Conservation (phyloP, 768 basidiomycete genomes). For the Sistotremastrum niveocremeum region DNA sequence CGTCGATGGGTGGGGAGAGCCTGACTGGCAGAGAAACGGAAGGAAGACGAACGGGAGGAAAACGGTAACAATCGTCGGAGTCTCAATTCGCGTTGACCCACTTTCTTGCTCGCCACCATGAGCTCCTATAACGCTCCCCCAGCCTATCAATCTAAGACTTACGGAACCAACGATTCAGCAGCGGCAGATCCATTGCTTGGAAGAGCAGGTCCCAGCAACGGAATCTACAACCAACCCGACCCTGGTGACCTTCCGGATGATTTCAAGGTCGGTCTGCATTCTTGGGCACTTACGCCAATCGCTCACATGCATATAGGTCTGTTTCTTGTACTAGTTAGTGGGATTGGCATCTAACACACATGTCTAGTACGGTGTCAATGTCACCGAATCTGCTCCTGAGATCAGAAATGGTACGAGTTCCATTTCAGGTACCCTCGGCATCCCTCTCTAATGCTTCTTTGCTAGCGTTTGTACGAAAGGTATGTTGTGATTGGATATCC, state of each 20-base stretch:
- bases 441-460: background rate
- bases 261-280: constrained; percentile 58
- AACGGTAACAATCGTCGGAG: too few species aligned
- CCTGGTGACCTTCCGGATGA: constrained; percentile 77
- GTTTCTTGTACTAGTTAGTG: background rate
- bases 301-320: background rate
- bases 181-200: constrained; percentile 44
- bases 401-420: constrained; percentile 41
- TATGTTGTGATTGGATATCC: too few species aligned
- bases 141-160: constrained; percentile 21
- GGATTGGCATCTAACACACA: constrained; percentile 1
- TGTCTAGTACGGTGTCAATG: constrained; percentile 63
- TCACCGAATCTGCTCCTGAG: constrained; percentile 61
- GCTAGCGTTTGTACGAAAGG: constrained; percentile 57
- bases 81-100: too few species aligned
- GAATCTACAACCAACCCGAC: constrained; percentile 60
- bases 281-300: constrained; percentile 5
- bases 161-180: constrained; percentile 22
- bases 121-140: constrained; percentile 38
- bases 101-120: constrained; percentile 27
- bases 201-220: constrained; percentile 26
- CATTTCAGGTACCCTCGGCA: background rate
- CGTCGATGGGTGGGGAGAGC: constrained; percentile 4
- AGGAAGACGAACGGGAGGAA: background rate
- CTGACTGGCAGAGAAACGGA: background rate